These are phyloP conservation scores for Camellia oleifera DNA, from an alignment of 179 eudicot species.

Conservation along the genomic window DNA sequence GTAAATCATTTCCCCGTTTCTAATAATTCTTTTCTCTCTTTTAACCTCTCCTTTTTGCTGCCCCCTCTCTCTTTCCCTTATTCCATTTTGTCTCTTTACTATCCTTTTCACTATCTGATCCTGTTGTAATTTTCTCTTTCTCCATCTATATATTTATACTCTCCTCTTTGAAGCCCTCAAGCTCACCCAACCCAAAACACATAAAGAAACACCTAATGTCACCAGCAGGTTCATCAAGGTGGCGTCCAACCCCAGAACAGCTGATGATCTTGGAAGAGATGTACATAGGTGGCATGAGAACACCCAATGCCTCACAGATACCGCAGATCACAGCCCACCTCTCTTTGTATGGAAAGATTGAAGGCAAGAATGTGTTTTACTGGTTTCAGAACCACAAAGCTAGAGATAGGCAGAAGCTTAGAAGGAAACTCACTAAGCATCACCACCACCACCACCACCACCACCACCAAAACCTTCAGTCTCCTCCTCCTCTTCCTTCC, in stretches of 20 bases:
- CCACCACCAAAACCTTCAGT: background rate
- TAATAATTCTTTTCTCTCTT: slow-evolving; percentile 8
- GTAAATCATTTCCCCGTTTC: too few relatives aligned
- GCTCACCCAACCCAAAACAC: background rate
- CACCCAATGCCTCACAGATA: slow-evolving; percentile 72
- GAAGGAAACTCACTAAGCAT: slow-evolving; percentile 38
- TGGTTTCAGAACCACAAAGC: slow-evolving; percentile 97
- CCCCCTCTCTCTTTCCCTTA: background rate
- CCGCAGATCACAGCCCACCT: slow-evolving; percentile 79
- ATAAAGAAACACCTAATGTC: slow-evolving; percentile 22
- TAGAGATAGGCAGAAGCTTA: slow-evolving; percentile 69
- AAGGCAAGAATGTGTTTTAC: slow-evolving; percentile 85
- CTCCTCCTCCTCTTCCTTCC: background rate
- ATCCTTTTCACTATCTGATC: slow-evolving; percentile 2
- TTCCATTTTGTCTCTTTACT: slow-evolving; percentile 18
- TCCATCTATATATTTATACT: slow-evolving; percentile 7
- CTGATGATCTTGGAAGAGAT: slow-evolving; percentile 81
- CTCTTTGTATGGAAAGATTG: slow-evolving; percentile 71
- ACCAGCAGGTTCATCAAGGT: slow-evolving; percentile 55
- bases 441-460: slow-evolving; percentile 22
- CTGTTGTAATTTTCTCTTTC: slow-evolving; percentile 8
- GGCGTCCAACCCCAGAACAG: slow-evolving; percentile 89
- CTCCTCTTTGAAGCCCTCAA: background rate
- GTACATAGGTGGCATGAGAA: slow-evolving; percentile 63
- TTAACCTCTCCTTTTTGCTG: slow-evolving; percentile 24